Conservation (phyloP, 2,329 filamentous ascomycete genomes). For the Colletotrichum sp. region DNA sequence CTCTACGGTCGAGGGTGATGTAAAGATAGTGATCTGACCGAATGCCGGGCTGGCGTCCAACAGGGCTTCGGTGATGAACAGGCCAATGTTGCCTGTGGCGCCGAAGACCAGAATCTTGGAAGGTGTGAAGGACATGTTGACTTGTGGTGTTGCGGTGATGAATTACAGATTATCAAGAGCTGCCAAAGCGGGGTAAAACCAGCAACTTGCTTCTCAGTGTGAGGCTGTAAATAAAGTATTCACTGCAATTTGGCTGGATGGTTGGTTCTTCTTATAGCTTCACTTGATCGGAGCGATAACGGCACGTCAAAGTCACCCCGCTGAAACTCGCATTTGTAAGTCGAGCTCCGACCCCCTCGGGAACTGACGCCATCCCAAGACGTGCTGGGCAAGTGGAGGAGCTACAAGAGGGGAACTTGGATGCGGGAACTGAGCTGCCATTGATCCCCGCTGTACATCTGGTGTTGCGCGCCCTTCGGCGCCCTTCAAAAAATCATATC, state of each 20-base stretch:
- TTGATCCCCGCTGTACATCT: not conserved
- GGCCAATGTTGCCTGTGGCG: slow-evolving; percentile 46
- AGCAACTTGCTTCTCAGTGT: not conserved
- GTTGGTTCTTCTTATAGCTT: not conserved
- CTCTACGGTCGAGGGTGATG: not conserved
- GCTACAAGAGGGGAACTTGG: slow-evolving; percentile 8
- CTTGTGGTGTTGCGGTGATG: not conserved
- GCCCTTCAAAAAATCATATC: not conserved
- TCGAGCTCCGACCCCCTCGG: not conserved
- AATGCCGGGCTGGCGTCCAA: slow-evolving; percentile 37
- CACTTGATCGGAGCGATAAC: not conserved
- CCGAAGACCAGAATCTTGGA: slow-evolving; percentile 32
- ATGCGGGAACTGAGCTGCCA: not conserved
- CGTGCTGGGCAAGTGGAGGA: slow-evolving; percentile 3
- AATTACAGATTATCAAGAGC: not conserved
- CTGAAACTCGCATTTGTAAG: slow-evolving; percentile 12
- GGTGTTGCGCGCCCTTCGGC: not conserved
- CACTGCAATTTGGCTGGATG: not conserved
- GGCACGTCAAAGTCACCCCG: not conserved
- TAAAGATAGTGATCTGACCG: slow-evolving; percentile 39
- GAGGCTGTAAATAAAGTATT: not conserved
- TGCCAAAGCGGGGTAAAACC: not conserved
- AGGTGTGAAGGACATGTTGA: slow-evolving; percentile 5
- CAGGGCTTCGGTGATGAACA: slow-evolving; percentile 44
- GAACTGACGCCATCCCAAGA: slow-evolving; percentile 12